phyloP scores from a whole-genome alignment of 305 asterid genomes.

The Fraxinus sp. region DNA sequence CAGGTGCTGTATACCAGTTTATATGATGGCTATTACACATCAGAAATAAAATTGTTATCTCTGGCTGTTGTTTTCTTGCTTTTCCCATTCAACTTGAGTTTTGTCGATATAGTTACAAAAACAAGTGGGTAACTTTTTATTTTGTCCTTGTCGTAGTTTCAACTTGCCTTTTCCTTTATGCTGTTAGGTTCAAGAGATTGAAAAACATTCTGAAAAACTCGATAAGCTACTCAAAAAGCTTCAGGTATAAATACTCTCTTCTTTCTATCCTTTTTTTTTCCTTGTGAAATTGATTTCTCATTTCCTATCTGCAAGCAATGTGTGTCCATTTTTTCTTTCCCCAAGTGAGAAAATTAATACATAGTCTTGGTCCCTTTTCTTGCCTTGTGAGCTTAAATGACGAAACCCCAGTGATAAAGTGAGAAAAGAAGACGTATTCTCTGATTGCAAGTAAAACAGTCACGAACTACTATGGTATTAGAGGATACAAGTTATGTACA shows the following conservation, averaged over 20 bases:
- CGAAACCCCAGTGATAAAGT: neutral
- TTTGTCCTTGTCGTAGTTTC: constrained; percentile 1
- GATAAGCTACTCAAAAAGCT: constrained; percentile 38
- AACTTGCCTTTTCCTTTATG: constrained; percentile 14
- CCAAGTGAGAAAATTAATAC: neutral
- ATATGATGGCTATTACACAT: neutral
- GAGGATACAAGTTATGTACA: neutral
- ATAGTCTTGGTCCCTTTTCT: neutral
- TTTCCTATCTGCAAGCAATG: neutral
- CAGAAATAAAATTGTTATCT: neutral
- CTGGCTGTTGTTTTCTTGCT: constrained; percentile 7
- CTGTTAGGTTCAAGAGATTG: constrained; percentile 45
- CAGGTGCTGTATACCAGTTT: constrained; percentile 32
- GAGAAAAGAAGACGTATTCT: neutral
- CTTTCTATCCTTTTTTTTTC: neutral
- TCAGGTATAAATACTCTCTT: constrained; percentile 31
- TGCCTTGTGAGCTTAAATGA: neutral
- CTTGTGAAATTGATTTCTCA: neutral
- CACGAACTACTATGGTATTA: neutral
- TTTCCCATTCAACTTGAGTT: neutral
- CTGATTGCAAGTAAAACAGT: neutral
- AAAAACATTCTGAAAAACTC: constrained; percentile 38
- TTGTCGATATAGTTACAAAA: neutral
- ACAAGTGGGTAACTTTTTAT: constrained; percentile 2
- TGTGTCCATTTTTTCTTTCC: neutral